phyloP scores from a whole-genome alignment of 768 basidiomycete species.

The Guyanaporus albipodus region DNA sequence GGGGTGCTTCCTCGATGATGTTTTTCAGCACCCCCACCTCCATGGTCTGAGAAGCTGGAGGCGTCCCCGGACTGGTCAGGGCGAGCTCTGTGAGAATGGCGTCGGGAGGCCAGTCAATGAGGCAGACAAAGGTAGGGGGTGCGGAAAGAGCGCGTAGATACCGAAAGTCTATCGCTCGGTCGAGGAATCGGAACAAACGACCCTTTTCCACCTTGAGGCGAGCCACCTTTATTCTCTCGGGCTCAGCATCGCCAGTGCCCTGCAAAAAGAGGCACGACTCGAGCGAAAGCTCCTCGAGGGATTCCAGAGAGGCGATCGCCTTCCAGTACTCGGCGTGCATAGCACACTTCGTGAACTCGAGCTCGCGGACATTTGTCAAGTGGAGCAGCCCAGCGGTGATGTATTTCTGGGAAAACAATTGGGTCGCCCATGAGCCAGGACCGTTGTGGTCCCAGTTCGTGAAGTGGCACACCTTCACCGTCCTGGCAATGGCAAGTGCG shows the following conservation, averaged over 20 bases:
- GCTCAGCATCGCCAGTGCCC: neutral
- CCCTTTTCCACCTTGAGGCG: constrained; percentile 4
- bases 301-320: constrained; percentile 5
- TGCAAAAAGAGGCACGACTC: neutral
- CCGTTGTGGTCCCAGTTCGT: neutral
- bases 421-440: neutral
- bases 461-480: constrained; percentile 27
- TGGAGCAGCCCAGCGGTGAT: constrained; percentile 1
- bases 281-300: constrained; percentile 20
- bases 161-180: neutral
- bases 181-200: no score
- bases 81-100: constrained; percentile 5
- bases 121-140: neutral
- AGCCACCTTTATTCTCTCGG: constrained; percentile 5
- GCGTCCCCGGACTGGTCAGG: no score
- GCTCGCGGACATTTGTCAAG: constrained; percentile 18
- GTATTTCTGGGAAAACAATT: neutral
- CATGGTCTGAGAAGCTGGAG: no score
- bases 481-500: constrained; percentile 28
- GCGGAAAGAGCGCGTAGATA: neutral
- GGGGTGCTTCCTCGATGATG: no score
- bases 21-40: no score
- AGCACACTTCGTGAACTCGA: constrained; percentile 7
- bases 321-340: constrained; percentile 18
- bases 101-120: neutral